phyloP scores from a whole-genome alignment of 208 protist species.

The Lotmaria passim region DNA sequence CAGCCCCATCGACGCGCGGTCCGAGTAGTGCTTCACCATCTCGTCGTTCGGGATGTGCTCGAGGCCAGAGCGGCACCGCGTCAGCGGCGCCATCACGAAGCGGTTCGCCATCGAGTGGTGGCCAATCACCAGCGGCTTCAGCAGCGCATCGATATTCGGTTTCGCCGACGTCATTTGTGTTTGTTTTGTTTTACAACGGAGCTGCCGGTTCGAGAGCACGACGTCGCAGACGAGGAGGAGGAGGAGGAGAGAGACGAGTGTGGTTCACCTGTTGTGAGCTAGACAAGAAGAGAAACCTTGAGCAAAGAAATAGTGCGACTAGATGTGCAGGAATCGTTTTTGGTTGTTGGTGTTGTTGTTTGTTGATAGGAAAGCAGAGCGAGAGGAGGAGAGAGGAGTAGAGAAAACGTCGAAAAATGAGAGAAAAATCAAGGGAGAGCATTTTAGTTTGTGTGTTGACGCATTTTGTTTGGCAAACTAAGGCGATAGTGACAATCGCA shows the following conservation, averaged over 20 bases:
- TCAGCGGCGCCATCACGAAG: conserved; percentile 70
- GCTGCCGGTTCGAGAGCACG: too few species aligned
- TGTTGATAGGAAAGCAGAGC: background rate
- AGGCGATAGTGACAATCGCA: too few species aligned
- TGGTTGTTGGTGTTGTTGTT: too few species aligned
- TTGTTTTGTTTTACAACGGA: too few species aligned
- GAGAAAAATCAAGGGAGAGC: too few species aligned
- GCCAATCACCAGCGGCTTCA: conserved; percentile 52
- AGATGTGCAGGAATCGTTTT: too few species aligned
- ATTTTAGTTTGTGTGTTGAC: too few species aligned
- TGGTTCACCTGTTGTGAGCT: background rate
- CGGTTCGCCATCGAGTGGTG: conserved; percentile 46
- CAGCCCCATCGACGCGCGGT: conserved; percentile 71
- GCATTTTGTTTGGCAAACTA: too few species aligned
- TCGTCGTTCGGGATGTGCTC: conserved; percentile 44
- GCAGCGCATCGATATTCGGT: conserved; percentile 7
- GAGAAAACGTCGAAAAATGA: too few species aligned
- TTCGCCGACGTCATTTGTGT: background rate
- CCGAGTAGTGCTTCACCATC: conserved; percentile 69
- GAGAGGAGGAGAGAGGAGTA: background rate
- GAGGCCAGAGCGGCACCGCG: conserved; percentile 54
- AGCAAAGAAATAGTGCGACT: too few species aligned
- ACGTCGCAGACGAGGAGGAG: background rate
- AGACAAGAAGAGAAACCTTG: too few species aligned
- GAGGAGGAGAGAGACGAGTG: background rate